Evolutionary conservation across 139 green algal species (phyloP).

Genomic region (Chlorella sp.): DNA sequence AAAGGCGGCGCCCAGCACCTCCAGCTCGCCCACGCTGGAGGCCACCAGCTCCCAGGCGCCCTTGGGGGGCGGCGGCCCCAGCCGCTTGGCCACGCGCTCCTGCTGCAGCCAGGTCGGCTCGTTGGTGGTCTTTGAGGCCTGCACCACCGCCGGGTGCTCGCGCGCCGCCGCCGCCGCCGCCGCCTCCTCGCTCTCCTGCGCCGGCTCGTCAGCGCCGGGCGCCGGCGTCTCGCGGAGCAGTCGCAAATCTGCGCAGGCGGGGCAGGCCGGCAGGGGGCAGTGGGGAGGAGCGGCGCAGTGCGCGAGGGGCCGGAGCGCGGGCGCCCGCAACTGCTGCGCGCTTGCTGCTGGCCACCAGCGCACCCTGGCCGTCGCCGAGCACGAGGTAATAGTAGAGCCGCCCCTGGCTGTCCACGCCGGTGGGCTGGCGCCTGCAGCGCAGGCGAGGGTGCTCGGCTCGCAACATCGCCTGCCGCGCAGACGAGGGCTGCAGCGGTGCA

Average conservation of each 20-base stretch:
- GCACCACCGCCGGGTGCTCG: background rate
- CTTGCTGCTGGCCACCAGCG: background rate
- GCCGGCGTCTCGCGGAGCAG: slow-evolving; percentile 17
- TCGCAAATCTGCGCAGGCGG: slow-evolving; percentile 9
- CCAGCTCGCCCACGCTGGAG: slow-evolving; percentile 24
- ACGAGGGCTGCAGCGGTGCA: no score
- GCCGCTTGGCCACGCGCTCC: slow-evolving; percentile 8
- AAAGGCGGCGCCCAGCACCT: slow-evolving; percentile 7
- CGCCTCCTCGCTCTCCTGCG: background rate
- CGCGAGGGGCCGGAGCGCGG: background rate
- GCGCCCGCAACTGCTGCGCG: background rate
- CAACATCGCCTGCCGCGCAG: no score
- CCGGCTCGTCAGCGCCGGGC: background rate
- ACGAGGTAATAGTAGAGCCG: slow-evolving; percentile 32
- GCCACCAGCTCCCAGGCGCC: slow-evolving; percentile 29
- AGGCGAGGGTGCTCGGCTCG: no score
- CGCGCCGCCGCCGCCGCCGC: background rate
- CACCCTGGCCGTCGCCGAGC: slow-evolving; percentile 2
- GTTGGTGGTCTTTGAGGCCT: slow-evolving; percentile 7
- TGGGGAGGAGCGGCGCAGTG: no score
- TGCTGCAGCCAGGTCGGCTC: background rate
- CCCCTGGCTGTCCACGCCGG: background rate
- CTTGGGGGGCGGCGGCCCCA: background rate
- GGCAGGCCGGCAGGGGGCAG: background rate
- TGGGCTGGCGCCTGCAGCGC: slow-evolving; percentile 30